phyloP scores from a whole-genome alignment of 2,329 filamentous ascomycete genomes.

The Diaporthe ilicicola region DNA sequence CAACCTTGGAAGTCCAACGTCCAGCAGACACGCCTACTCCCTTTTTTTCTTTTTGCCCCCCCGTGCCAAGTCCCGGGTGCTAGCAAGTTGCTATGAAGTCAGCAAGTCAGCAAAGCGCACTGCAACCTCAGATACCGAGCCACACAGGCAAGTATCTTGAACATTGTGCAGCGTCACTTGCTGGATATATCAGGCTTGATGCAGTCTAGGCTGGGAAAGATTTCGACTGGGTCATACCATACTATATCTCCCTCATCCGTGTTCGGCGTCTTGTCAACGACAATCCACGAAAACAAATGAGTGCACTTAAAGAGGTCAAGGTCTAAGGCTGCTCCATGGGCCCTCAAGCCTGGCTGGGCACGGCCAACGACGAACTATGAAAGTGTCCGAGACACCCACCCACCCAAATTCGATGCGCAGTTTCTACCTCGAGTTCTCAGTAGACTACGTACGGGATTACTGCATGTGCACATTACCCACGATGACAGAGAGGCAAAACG shows the following conservation, averaged over 20 bases:
- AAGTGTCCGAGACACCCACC: not conserved
- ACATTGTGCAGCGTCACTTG: not conserved
- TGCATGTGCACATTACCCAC: too few relatives aligned
- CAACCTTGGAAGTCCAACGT: not conserved
- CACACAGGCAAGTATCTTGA: too few relatives aligned
- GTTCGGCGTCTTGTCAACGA: not conserved
- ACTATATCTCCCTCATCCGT: not conserved
- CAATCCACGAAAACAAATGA: not conserved
- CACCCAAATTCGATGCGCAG: not conserved
- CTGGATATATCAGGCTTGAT: not conserved
- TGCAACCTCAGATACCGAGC: too few relatives aligned
- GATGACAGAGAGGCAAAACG: too few relatives aligned
- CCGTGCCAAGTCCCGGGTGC: not conserved
- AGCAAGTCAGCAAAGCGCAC: constrained; percentile 1
- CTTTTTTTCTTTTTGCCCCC: too few relatives aligned
- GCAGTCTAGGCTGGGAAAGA: not conserved
- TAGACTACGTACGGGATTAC: too few relatives aligned
- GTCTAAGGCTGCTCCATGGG: not conserved
- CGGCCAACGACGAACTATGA: not conserved
- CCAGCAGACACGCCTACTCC: not conserved
- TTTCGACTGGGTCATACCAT: not conserved
- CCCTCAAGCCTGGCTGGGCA: not conserved
- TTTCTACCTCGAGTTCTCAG: too few relatives aligned
- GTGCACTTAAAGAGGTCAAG: not conserved
- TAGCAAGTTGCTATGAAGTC: not conserved